Evolutionary conservation across 371 early-diverging fungal species (phyloP), one percentile per base, ranked within the genome.

Genomic region (Fennellomyces sp.): DNA sequence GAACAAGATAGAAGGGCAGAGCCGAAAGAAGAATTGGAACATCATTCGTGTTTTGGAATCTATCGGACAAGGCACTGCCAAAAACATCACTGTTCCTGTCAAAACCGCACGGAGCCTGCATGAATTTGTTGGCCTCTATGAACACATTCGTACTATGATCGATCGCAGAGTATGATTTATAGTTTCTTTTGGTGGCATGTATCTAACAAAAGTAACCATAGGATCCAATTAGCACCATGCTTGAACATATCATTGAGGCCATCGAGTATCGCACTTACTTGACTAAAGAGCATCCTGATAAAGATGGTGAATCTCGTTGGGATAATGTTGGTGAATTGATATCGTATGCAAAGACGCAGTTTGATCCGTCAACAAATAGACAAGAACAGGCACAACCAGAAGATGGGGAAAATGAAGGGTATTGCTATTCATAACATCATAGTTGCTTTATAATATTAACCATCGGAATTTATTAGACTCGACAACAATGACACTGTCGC

Each of bases 291-390:
- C 56, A 64, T 33, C 55, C 36, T 0, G 47, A 58, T n/a, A 62
- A 62, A 35, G 58, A 59, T 35, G 45, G 57, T 28, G 69, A 66
- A 38, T 57, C 72, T 1, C 60, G 72, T 31, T 66, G 65, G 68
- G 64, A 25, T 11, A 79, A 79, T 48, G 64, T 79, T 5, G 68
- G 69, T 52, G 73, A 79, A 60, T 47, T 79, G 55, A 50, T 75
- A 19, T 55, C 62, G 5, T 56, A 63, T 33, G 70, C 78, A 1
- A 56, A 64, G 54, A 38, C 23, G 17, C 36, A 28, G 10, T 66
- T 64, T 29, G 48, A 51, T 49, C 33, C 39, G 21, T 23, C 31
- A 8, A n/a, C 51, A 6, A 23, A 50, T n/a, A 29, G 21, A 36
- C 7, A 39, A 7, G 60, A 17, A 12, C 41, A 62, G 3, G 33